Conservation (phyloP, 73 alveolate genomes). For the Stentor coeruleus region DNA sequence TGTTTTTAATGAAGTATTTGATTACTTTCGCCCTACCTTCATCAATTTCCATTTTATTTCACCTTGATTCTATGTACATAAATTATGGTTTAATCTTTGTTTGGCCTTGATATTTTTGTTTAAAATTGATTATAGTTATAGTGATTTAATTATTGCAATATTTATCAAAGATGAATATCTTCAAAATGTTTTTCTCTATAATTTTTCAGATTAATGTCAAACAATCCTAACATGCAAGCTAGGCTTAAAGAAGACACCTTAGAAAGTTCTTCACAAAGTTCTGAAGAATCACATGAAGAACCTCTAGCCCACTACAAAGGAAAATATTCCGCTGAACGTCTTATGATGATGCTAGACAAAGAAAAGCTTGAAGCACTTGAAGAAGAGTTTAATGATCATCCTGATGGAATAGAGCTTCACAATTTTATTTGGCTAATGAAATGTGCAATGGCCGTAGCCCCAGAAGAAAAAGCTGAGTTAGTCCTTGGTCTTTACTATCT, state of each 20-base stretch:
- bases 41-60: slow-evolving; percentile 9
- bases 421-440: slow-evolving; percentile 80
- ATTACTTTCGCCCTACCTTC: slow-evolving; percentile 17
- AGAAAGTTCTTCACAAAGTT: background rate
- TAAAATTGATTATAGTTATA: too few relatives aligned
- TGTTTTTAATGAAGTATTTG: slow-evolving; percentile 3
- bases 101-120: too few relatives aligned
- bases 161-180: too few relatives aligned
- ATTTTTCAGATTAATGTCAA: too few relatives aligned
- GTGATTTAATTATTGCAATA: too few relatives aligned
- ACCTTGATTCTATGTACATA: too few relatives aligned
- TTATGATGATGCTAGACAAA: slow-evolving; percentile 96
- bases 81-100: too few relatives aligned
- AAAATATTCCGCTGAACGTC: slow-evolving; percentile 51
- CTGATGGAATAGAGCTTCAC: slow-evolving; percentile 82
- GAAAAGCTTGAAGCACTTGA: slow-evolving; percentile 90
- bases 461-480: slow-evolving; percentile 64
- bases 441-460: slow-evolving; percentile 57
- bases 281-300: slow-evolving; percentile 14
- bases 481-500: slow-evolving; percentile 71
- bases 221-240: too few relatives aligned
- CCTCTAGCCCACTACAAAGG: background rate
- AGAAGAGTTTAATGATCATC: slow-evolving; percentile 87
- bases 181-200: too few relatives aligned
- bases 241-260: slow-evolving; percentile 13